Conservation (phyloP, 768 basidiomycete genomes). For the Rubroboletus pulcherrimus region DNA sequence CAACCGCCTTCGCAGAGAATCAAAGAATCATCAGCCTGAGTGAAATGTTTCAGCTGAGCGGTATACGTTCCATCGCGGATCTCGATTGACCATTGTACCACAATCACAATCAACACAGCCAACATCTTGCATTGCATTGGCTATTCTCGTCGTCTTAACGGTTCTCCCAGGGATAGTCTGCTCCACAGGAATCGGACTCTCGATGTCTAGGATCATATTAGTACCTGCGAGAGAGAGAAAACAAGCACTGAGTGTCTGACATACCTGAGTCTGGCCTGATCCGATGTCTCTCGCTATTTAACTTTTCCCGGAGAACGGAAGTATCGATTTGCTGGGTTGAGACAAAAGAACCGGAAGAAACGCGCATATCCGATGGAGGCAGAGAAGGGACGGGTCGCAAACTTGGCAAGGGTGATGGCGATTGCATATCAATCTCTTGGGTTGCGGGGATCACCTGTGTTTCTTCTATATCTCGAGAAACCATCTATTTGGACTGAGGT, state of each 20-base stretch:
- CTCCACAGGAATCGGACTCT: constrained; percentile 27
- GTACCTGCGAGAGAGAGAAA: not conserved
- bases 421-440: constrained; percentile 29
- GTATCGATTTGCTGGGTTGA: constrained; percentile 36
- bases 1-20: constrained; percentile 74
- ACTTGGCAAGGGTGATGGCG: constrained; percentile 19
- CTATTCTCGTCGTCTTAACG: constrained; percentile 6
- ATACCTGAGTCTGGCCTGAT: constrained; percentile 41
- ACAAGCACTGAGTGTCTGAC: constrained; percentile 35
- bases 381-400: constrained; percentile 15
- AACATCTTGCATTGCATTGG: constrained; percentile 27
- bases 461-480: constrained; percentile 38
- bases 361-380: constrained; percentile 28
- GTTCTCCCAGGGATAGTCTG: not conserved
- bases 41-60: not conserved
- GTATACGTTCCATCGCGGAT: not conserved
- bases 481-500: constrained; percentile 13
- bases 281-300: constrained; percentile 12
- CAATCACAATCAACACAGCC: constrained; percentile 65
- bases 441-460: constrained; percentile 46
- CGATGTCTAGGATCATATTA: constrained; percentile 25
- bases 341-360: constrained; percentile 13
- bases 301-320: constrained; percentile 35
- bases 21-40: constrained; percentile 52
- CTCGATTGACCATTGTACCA: constrained; percentile 44